Evolutionary conservation across 768 basidiomycete genomes (phyloP).

Genomic region (Scleroderma bovista): DNA sequence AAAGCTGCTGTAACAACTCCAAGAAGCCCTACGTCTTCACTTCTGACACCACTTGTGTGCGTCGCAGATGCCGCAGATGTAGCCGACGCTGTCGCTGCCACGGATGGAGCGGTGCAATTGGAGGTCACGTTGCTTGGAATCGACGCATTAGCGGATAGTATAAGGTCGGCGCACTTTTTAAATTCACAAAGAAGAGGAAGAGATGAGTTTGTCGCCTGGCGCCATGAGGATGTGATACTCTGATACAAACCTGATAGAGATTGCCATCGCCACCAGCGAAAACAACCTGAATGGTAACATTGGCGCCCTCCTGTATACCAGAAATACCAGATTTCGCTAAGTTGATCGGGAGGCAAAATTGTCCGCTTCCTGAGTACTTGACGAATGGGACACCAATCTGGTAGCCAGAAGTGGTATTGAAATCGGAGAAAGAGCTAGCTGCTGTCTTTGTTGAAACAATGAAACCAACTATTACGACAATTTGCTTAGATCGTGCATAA

Average conservation of each 20-base stretch:
- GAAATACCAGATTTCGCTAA: slow-evolving; percentile 43
- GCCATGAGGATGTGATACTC: background rate
- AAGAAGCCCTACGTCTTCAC: slow-evolving; percentile 4
- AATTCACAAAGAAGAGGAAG: background rate
- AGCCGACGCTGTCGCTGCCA: slow-evolving; percentile 8
- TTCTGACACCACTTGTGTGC: slow-evolving; percentile 14
- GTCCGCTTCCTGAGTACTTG: slow-evolving; percentile 44
- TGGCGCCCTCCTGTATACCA: slow-evolving; percentile 53
- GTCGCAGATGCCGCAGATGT: slow-evolving; percentile 15
- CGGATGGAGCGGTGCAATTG: slow-evolving; percentile 30
- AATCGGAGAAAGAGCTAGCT: slow-evolving; percentile 61
- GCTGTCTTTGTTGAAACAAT: slow-evolving; percentile 50
- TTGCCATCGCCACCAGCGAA: slow-evolving; percentile 67
- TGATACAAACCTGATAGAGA: slow-evolving; percentile 55
- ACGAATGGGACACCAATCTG: slow-evolving; percentile 43
- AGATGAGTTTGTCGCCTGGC: no score
- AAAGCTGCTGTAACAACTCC: slow-evolving; percentile 9
- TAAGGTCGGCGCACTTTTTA: slow-evolving; percentile 72
- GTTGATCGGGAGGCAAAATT: slow-evolving; percentile 63
- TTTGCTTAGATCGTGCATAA: slow-evolving; percentile 1
- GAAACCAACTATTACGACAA: slow-evolving; percentile 40
- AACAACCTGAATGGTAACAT: slow-evolving; percentile 67
- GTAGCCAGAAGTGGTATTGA: slow-evolving; percentile 38
- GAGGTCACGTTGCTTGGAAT: slow-evolving; percentile 39
- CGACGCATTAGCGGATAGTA: slow-evolving; percentile 49